Evolutionary conservation across 345 rosid genomes (phyloP).

Genomic region (Corymbia maculata): DNA sequence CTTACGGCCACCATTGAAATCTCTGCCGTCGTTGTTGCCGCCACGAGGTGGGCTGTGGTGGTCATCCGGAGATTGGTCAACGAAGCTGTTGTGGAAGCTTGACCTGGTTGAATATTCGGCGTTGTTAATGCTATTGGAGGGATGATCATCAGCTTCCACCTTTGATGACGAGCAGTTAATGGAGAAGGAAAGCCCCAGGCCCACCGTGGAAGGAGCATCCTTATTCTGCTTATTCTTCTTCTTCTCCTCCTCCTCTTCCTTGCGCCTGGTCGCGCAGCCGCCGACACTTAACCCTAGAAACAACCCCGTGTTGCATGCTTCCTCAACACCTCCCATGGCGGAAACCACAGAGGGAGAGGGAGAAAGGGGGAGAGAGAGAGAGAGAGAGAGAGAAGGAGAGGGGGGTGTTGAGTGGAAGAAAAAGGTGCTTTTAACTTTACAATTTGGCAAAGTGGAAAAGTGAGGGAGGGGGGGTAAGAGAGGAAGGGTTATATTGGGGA

Average conservation of each 20-base stretch:
- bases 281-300: constrained; percentile 12
- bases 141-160: background rate
- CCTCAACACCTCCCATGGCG: constrained; percentile 9
- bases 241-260: background rate
- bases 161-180: background rate
- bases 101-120: background rate
- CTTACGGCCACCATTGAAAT: constrained; percentile 7
- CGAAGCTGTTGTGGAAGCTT: background rate
- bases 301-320: constrained; percentile 12
- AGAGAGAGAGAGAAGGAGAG: background rate
- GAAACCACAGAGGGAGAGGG: background rate
- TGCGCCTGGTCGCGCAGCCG: background rate
- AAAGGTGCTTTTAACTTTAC: background rate
- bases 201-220: background rate
- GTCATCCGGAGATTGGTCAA: background rate
- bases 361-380: background rate
- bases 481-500: background rate
- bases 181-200: constrained; percentile 17
- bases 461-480: background rate
- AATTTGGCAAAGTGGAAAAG: background rate
- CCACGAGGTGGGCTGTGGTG: background rate
- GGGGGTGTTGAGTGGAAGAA: background rate
- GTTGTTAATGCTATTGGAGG: background rate
- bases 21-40: background rate
- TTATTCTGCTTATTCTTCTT: background rate